These are phyloP conservation scores for Sclerotinia minor DNA, from an alignment of 2,329 filamentous ascomycete genomes.

Conservation along the genomic window DNA sequence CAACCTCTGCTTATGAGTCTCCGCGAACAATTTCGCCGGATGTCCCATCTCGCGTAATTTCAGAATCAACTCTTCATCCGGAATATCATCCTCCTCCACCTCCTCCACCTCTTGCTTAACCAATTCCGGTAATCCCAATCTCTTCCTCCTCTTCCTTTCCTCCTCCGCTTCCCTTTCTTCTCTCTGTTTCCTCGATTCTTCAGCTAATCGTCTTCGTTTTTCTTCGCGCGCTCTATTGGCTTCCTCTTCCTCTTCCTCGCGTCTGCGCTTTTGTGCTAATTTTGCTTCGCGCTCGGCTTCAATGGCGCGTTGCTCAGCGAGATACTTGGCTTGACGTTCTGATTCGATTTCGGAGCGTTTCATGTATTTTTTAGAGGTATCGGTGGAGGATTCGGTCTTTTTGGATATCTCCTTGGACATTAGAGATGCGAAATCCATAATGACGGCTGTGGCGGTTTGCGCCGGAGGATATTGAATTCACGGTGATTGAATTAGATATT, in stretches of 20 bases:
- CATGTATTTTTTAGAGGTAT: conserved; percentile 68
- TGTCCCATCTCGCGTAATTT: conserved; percentile 72
- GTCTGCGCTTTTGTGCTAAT: conserved; percentile 77
- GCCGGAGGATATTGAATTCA: neutral
- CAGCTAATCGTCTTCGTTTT: conserved; percentile 77
- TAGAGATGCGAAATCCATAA: conserved; percentile 92
- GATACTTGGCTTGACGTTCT: conserved; percentile 75
- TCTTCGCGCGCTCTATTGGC: conserved; percentile 72
- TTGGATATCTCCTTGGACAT: conserved; percentile 94
- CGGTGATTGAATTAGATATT: neutral
- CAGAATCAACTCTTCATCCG: conserved; percentile 66
- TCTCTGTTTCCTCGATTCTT: conserved; percentile 69
- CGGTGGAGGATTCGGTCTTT: conserved; percentile 54
- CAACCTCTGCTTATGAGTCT: conserved; percentile 68
- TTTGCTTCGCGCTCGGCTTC: conserved; percentile 71
- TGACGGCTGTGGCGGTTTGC: conserved; percentile 34
- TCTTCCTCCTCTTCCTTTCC: conserved; percentile 70
- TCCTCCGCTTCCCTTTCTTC: conserved; percentile 74
- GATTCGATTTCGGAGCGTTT: conserved; percentile 86
- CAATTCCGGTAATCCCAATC: conserved; percentile 77
- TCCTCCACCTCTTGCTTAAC: conserved; percentile 53
- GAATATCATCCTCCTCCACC: conserved; percentile 60
- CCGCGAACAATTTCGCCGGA: conserved; percentile 77
- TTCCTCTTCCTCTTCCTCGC: conserved; percentile 79
- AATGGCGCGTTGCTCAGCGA: conserved; percentile 74